Evolutionary conservation across 176 grass and related monocot genomes (phyloP).

Genomic region (Neostapfia colusana): DNA sequence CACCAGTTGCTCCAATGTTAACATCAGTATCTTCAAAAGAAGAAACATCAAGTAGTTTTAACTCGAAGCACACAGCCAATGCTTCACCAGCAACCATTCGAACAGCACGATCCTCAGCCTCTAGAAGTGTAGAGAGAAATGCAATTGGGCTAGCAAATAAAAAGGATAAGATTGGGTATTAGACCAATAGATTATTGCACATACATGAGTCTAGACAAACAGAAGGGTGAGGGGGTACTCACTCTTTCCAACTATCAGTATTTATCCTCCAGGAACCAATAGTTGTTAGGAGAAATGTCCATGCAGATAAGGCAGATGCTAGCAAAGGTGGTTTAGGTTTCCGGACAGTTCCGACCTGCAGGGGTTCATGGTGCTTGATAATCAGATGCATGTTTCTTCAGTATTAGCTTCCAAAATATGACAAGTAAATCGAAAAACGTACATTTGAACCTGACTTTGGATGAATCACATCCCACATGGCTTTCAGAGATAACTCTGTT

Average conservation of each 20-base stretch:
- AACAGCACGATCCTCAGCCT: constrained; percentile 73
- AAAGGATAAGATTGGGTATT: constrained; percentile 20
- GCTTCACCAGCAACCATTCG: constrained; percentile 98
- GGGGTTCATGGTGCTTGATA: constrained; percentile 1
- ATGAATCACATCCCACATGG: constrained; percentile 89
- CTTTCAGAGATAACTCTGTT: constrained; percentile 68
- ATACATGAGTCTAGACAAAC: neutral
- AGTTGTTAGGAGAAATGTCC: constrained; percentile 92
- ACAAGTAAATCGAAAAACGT: constrained; percentile 16
- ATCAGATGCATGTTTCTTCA: neutral
- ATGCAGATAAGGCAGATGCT: constrained; percentile 80
- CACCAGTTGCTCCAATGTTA: constrained; percentile 44
- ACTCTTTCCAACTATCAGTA: constrained; percentile 95
- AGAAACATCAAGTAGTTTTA: constrained; percentile 71
- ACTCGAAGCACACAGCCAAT: constrained; percentile 79
- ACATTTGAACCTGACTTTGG: constrained; percentile 86
- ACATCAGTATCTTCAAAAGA: constrained; percentile 42
- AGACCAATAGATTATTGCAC: neutral
- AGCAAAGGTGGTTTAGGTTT: constrained; percentile 62
- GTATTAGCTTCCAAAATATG: neutral
- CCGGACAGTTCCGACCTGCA: constrained; percentile 75
- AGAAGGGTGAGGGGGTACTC: constrained; percentile 4
- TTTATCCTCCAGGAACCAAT: constrained; percentile 82
- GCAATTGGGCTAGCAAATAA: constrained; percentile 55
- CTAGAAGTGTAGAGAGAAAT: constrained; percentile 80